phyloP scores from a whole-genome alignment of 2,329 filamentous ascomycete species.

The Dichotomopilus funicola region DNA sequence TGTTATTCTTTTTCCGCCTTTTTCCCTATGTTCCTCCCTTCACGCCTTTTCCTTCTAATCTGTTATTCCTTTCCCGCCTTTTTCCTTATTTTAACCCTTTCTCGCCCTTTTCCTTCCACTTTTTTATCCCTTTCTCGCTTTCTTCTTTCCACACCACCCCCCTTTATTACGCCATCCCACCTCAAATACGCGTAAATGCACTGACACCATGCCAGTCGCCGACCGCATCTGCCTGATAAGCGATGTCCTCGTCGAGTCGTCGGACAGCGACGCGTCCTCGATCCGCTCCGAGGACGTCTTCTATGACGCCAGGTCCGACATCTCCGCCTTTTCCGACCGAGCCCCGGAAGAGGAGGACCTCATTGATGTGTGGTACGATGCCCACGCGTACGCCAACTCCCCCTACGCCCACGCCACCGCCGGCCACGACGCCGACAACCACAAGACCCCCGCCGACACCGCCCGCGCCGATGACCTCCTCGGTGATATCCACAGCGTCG shows the following conservation, averaged over 20 bases:
- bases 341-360: background rate
- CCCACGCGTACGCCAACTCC: background rate
- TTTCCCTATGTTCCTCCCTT: no score
- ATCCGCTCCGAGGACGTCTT: background rate
- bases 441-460: background rate
- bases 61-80: no score
- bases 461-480: no score
- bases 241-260: background rate
- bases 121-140: no score
- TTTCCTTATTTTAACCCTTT: no score
- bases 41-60: no score
- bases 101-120: no score
- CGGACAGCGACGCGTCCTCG: background rate
- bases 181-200: background rate
- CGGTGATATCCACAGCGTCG: no score
- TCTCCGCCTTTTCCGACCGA: background rate
- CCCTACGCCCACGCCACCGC: background rate
- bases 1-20: no score
- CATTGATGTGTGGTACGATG: background rate
- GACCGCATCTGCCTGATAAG: background rate
- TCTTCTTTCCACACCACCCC: no score
- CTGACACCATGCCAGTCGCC: background rate
- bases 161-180: no score
- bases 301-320: background rate
- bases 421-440: background rate